phyloP scores from a whole-genome alignment of 2,329 filamentous ascomycete genomes.

The Cercospora canescens region DNA sequence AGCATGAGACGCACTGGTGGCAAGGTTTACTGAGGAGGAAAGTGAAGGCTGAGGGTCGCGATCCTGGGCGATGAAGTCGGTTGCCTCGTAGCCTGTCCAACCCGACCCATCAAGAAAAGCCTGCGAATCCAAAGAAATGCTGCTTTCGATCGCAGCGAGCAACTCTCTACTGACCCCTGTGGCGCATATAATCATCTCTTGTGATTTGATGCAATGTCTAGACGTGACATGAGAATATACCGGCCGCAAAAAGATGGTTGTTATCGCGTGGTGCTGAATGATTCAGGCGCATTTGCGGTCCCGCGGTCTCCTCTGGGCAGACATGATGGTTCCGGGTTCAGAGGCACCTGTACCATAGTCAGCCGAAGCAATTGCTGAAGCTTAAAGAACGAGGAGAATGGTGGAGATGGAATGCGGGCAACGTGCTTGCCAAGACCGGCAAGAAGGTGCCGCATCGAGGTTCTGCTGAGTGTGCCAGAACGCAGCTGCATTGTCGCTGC shows the following conservation, averaged over 20 bases:
- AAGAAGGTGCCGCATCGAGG: background rate
- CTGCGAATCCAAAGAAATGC: background rate
- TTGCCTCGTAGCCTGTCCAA: background rate
- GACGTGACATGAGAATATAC: background rate
- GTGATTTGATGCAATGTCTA: slow-evolving; percentile 10
- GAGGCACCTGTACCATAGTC: background rate
- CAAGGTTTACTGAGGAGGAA: background rate
- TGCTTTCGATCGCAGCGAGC: slow-evolving; percentile 19
- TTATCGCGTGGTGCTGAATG: background rate
- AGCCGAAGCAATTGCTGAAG: background rate
- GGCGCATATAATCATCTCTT: slow-evolving; percentile 4
- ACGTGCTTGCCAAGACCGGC: slow-evolving; percentile 13
- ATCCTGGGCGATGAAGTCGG: background rate
- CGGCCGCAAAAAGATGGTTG: background rate
- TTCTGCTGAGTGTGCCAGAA: slow-evolving; percentile 4
- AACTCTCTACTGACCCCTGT: background rate
- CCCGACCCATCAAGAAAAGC: background rate
- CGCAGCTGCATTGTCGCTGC: background rate
- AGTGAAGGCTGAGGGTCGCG: background rate
- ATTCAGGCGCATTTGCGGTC: background rate
- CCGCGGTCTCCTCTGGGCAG: background rate
- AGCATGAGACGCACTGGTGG: background rate
- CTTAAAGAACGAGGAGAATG: background rate
- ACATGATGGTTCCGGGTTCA: background rate
- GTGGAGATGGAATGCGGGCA: background rate